Percentiles rank a stretch among this genome's conserved stretches.
phyloP scores from a whole-genome alignment of 371 early-diverging fungal species.

The Mucor velutinosus region DNA sequence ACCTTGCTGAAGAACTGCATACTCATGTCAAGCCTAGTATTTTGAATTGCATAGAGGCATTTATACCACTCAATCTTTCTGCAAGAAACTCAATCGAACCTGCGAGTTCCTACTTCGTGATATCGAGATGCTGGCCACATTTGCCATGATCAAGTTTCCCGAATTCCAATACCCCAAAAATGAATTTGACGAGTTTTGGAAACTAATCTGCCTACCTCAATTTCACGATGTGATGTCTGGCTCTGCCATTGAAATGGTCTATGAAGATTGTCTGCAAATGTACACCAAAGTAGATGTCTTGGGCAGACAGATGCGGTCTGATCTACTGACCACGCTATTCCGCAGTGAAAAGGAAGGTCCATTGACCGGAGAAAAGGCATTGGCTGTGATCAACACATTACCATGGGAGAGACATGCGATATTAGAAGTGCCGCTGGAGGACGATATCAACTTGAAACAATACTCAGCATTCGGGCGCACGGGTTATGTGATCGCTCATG shows the following conservation, averaged over 20 bases:
- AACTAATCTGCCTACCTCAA: slow-evolving; percentile 61
- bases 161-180: slow-evolving; percentile 64
- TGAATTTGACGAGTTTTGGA: slow-evolving; percentile 82
- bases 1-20: neutral
- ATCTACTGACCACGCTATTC: slow-evolving; percentile 20
- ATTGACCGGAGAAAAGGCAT: slow-evolving; percentile 18
- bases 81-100: slow-evolving; percentile 81
- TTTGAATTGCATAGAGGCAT: slow-evolving; percentile 95
- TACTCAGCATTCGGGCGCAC: slow-evolving; percentile 53
- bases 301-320: slow-evolving; percentile 41
- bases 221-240: slow-evolving; percentile 96
- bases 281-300: slow-evolving; percentile 41
- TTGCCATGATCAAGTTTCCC: slow-evolving; percentile 35
- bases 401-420: slow-evolving; percentile 78
- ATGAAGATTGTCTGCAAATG: slow-evolving; percentile 71
- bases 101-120: slow-evolving; percentile 82
- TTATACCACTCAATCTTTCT: slow-evolving; percentile 86
- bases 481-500: slow-evolving; percentile 50
- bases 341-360: neutral
- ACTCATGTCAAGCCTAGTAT: slow-evolving; percentile 50
- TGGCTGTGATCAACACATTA: slow-evolving; percentile 80
- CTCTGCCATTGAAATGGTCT: slow-evolving; percentile 85
- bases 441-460: slow-evolving; percentile 49
- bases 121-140: slow-evolving; percentile 70
- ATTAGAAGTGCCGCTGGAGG: slow-evolving; percentile 66